Evolutionary conservation across 83 land plant species (phyloP).

Genomic region (Diphasiastrum complanatum): DNA sequence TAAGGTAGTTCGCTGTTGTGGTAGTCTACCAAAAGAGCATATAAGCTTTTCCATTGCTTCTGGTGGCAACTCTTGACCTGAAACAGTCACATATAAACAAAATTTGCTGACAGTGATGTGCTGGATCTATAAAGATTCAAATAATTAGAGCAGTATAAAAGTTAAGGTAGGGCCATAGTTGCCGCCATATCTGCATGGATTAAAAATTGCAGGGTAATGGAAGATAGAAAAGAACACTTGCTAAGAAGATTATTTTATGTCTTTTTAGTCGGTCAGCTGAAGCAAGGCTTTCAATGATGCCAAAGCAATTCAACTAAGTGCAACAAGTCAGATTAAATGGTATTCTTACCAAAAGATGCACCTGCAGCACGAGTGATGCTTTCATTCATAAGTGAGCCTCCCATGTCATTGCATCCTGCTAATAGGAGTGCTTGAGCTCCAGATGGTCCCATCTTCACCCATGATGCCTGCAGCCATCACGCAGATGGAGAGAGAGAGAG

Average conservation of each 20-base stretch:
- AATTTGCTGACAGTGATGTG: too few species aligned
- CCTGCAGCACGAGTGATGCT: conserved; percentile 49
- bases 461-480: conserved; percentile 35
- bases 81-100: neutral
- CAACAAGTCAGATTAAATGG: neutral
- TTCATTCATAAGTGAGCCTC: conserved; percentile 46
- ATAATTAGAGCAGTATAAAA: too few species aligned
- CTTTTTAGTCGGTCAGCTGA: too few species aligned
- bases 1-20: conserved; percentile 35
- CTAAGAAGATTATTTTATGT: too few species aligned
- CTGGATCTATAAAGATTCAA: neutral
- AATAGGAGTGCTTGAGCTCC: conserved; percentile 38
- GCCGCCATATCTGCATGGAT: too few species aligned
- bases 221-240: too few species aligned
- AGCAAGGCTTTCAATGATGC: too few species aligned
- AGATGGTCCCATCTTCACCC: conserved; percentile 48
- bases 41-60: conserved; percentile 32
- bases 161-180: too few species aligned
- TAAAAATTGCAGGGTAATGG: too few species aligned
- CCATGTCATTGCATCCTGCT: conserved; percentile 48
- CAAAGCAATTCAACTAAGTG: neutral
- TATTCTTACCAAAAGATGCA: conserved; percentile 33
- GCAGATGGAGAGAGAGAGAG: neutral
- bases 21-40: conserved; percentile 24
- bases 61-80: conserved; percentile 37